Evolutionary conservation across 352 stramenopile genomes (phyloP).

Genomic region (Salisapilia sapeloensis): DNA sequence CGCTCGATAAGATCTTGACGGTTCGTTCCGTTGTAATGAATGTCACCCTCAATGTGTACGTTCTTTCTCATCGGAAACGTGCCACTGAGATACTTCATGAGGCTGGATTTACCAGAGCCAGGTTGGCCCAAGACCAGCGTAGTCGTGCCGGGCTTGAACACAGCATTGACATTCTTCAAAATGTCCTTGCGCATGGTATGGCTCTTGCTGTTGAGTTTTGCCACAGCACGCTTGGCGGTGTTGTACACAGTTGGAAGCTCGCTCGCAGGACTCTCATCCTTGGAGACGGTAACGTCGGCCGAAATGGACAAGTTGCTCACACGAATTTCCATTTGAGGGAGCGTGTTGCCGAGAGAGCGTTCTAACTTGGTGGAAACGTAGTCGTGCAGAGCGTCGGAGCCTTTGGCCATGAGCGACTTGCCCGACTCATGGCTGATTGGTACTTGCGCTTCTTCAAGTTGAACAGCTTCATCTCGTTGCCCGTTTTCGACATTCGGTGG

Average conservation of each 20-base stretch:
- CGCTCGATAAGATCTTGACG: constrained; percentile 8
- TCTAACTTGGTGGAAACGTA: constrained; percentile 11
- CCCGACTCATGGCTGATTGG: constrained; percentile 1
- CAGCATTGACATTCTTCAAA: constrained; percentile 19
- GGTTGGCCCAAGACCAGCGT: constrained; percentile 32
- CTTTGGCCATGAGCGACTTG: constrained; percentile 6
- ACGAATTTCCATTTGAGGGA: constrained; percentile 20
- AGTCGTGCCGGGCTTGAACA: constrained; percentile 22
- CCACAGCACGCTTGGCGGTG: constrained; percentile 6
- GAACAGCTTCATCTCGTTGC: too few species aligned
- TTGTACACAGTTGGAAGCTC: constrained; percentile 10
- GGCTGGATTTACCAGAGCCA: constrained; percentile 15
- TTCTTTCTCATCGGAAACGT: constrained; percentile 27
- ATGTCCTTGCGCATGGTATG: constrained; percentile 29
- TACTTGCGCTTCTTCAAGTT: too few species aligned
- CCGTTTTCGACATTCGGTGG: too few species aligned
- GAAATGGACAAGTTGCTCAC: constrained; percentile 14
- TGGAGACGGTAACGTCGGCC: constrained; percentile 9
- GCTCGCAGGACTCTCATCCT: constrained; percentile 2
- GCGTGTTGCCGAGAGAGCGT: constrained; percentile 6
- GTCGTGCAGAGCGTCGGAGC: constrained; percentile 11
- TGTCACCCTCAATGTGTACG: constrained; percentile 18
- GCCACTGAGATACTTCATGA: constrained; percentile 31
- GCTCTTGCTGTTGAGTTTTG: constrained; percentile 16
- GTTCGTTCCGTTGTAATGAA: constrained; percentile 24